Evolutionary conservation across 2,329 filamentous ascomycete genomes (phyloP).

Genomic region (Zasmidium citrigriseum): DNA sequence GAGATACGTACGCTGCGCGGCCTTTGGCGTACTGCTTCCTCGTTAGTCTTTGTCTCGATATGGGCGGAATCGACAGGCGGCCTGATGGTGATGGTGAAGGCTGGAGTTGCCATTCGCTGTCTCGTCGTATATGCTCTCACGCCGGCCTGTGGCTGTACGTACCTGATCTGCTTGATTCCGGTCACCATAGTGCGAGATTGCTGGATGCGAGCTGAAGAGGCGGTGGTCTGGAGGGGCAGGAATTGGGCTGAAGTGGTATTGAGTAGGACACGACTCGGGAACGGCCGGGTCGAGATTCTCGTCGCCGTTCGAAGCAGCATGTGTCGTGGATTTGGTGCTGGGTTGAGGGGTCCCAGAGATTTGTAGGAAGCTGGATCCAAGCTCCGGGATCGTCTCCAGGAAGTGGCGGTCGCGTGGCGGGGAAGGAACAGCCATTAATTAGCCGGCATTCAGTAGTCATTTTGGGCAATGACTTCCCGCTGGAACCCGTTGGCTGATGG

Average conservation of each 20-base stretch:
- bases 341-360: too few relatives aligned
- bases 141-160: background rate
- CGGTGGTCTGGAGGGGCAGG: constrained; percentile 1
- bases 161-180: constrained; percentile 44
- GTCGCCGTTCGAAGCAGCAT: background rate
- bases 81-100: background rate
- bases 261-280: background rate
- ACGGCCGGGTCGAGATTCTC: background rate
- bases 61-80: background rate
- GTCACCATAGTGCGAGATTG: constrained; percentile 37
- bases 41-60: background rate
- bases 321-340: background rate
- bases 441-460: too few relatives aligned
- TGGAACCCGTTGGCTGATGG: too few relatives aligned
- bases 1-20: constrained; percentile 43
- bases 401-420: too few relatives aligned
- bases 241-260: background rate
- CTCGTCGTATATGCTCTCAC: background rate
- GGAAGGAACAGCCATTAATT: too few relatives aligned
- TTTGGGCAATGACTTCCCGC: too few relatives aligned
- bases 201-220: background rate
- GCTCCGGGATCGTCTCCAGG: background rate
- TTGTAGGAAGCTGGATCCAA: constrained; percentile 1
- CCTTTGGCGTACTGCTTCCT: constrained; percentile 37
- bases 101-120: background rate